Conservation (phyloP, 441 rosid genomes). For the Populus hybrid region DNA sequence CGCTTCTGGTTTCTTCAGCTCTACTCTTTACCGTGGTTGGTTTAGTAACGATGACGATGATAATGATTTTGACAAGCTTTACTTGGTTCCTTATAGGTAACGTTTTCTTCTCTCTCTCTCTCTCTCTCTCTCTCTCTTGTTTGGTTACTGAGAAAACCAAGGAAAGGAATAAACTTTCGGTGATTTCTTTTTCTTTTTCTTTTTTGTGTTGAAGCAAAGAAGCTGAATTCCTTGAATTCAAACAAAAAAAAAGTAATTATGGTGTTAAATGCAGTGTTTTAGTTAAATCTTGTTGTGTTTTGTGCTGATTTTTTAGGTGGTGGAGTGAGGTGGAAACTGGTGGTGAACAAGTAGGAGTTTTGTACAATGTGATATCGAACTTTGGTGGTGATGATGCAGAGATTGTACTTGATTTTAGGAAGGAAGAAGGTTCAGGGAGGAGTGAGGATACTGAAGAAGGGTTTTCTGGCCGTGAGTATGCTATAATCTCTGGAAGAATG, state of each 20-base stretch:
- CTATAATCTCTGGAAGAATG: constrained; percentile 81
- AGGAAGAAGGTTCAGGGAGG: constrained; percentile 43
- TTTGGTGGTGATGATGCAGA: constrained; percentile 20
- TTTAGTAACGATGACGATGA: constrained; percentile 25
- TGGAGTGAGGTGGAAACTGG: constrained; percentile 41
- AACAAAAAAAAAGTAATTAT: neutral
- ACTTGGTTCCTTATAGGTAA: constrained; percentile 54
- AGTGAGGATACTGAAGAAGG: constrained; percentile 55
- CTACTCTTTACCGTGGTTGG: neutral
- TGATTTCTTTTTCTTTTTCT: neutral
- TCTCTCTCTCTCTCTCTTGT: constrained; percentile 1
- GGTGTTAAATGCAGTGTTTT: neutral
- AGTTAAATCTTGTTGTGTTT: constrained; percentile 6
- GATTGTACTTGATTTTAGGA: constrained; percentile 60
- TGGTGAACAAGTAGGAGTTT: constrained; percentile 21
- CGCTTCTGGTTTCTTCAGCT: neutral
- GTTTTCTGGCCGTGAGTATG: constrained; percentile 71
- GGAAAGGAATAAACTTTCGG: neutral
- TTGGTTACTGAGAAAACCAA: neutral
- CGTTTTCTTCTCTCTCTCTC: neutral
- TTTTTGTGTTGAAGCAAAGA: too few relatives aligned
- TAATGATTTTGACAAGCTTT: constrained; percentile 30
- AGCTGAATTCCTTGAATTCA: neutral
- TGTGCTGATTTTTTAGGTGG: constrained; percentile 42
- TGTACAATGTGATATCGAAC: constrained; percentile 38